Conservation (phyloP, 2,329 filamentous ascomycete genomes). For the Trichoderma simmonsii region DNA sequence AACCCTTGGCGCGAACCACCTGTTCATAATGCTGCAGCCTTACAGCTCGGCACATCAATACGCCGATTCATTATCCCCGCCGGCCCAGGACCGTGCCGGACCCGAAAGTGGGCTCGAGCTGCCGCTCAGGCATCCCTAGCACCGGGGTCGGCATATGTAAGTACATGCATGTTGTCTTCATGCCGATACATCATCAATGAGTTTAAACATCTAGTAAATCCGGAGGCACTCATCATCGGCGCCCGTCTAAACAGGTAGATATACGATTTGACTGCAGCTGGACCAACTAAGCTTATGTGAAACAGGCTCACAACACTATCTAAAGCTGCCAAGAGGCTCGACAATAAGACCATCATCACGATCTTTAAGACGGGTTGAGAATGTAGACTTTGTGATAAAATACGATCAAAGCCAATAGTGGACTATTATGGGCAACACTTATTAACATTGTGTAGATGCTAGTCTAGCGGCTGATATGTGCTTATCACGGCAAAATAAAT, state of each 20-base stretch:
- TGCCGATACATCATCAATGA: neutral
- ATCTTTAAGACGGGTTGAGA: neutral
- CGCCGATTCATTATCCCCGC: neutral
- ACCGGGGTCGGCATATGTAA: neutral
- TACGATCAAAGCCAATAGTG: neutral
- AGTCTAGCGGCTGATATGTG: neutral
- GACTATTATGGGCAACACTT: neutral
- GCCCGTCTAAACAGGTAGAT: neutral
- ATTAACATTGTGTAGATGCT: neutral
- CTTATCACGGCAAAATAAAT: neutral
- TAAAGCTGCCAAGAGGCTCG: neutral
- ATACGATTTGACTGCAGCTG: neutral
- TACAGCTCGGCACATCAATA: neutral
- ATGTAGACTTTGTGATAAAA: neutral
- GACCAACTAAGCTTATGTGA: neutral
- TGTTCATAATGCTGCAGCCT: neutral
- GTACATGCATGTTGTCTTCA: neutral
- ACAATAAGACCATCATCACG: neutral
- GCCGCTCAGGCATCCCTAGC: neutral
- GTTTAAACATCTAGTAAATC: neutral
- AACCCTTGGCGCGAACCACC: neutral
- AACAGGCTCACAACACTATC: neutral
- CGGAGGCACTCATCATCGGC: neutral
- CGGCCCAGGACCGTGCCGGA: neutral
- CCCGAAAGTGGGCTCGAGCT: neutral